Percentiles rank a stretch among this genome's conserved stretches.
Conservation (phyloP, 805 yeast species). For the Sugiyamaella mastotermitis region DNA sequence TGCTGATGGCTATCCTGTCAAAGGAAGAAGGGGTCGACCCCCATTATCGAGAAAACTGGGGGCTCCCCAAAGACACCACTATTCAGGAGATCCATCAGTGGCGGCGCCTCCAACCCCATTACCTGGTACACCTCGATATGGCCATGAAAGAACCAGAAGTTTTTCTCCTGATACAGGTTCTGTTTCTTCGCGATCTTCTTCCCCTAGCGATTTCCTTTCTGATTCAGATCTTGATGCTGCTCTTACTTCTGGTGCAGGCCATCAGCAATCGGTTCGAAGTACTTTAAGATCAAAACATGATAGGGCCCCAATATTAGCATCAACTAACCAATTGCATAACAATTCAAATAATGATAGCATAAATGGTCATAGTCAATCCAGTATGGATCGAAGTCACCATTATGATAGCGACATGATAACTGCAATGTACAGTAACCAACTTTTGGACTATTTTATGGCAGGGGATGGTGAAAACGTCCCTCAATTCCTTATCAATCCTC, state of each 20-base stretch:
- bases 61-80: constrained; percentile 2
- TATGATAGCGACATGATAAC: constrained; percentile 11
- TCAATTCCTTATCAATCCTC: constrained; percentile 56
- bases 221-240: constrained; percentile 47
- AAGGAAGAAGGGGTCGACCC: constrained; percentile 17
- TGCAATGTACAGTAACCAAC: constrained; percentile 29
- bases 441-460: constrained; percentile 49
- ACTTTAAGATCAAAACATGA: not conserved
- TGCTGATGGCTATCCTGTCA: constrained; percentile 1
- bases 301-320: too few relatives aligned
- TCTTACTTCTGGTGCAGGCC: constrained; percentile 18
- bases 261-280: too few relatives aligned
- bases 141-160: constrained; percentile 8
- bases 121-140: constrained; percentile 1
- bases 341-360: not conserved
- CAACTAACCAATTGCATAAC: not conserved
- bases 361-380: not conserved
- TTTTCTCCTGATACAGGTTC: constrained; percentile 24
- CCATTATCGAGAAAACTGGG: constrained; percentile 2
- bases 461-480: constrained; percentile 59
- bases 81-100: constrained; percentile 3
- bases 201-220: constrained; percentile 50
- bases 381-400: not conserved
- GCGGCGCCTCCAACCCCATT: not conserved
- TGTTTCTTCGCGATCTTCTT: constrained; percentile 31